Percentiles rank a stretch among this genome's conserved stretches.
These are phyloP conservation scores for Claviceps citrina DNA, from an alignment of 2,329 filamentous ascomycete species.

Conservation along the genomic window DNA sequence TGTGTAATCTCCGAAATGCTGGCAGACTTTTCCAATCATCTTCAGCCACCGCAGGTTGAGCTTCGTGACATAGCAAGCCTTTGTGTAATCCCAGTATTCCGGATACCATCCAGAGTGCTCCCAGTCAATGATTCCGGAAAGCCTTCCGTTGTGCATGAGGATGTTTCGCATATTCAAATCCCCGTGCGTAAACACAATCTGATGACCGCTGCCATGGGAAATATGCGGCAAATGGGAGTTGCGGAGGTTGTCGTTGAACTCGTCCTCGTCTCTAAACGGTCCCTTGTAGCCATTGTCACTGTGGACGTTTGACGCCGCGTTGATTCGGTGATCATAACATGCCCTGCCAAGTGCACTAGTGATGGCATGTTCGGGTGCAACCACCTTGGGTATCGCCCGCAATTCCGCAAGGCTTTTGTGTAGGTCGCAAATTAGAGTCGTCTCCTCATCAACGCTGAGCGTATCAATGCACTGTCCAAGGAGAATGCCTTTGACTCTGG, in stretches of 20 bases:
- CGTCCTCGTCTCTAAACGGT: conserved; percentile 5
- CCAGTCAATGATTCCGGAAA: conserved; percentile 16
- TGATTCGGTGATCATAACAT: conserved; percentile 2
- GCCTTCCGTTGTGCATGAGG: conserved; percentile 12
- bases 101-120: conserved; percentile 13
- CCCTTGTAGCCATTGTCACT: no score
- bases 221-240: neutral
- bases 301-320: no score
- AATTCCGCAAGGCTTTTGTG: neutral
- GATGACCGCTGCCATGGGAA: conserved; percentile 2
- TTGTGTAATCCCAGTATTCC: conserved; percentile 13
- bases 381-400: conserved; percentile 2
- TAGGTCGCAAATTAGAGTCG: neutral
- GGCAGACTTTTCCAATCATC: conserved; percentile 2
- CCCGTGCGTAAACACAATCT: conserved; percentile 28
- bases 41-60: conserved; percentile 7
- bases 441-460: conserved; percentile 2
- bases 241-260: conserved; percentile 6
- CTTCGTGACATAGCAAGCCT: conserved; percentile 7
- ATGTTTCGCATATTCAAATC: conserved; percentile 17
- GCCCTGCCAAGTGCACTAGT: neutral
- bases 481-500: neutral
- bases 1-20: neutral
- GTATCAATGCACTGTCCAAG: conserved; percentile 3
- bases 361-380: conserved; percentile 2